These are phyloP conservation scores for Fimicolochytrium jonesii DNA, from an alignment of 192 early-diverging fungal species.

Conservation along the genomic window DNA sequence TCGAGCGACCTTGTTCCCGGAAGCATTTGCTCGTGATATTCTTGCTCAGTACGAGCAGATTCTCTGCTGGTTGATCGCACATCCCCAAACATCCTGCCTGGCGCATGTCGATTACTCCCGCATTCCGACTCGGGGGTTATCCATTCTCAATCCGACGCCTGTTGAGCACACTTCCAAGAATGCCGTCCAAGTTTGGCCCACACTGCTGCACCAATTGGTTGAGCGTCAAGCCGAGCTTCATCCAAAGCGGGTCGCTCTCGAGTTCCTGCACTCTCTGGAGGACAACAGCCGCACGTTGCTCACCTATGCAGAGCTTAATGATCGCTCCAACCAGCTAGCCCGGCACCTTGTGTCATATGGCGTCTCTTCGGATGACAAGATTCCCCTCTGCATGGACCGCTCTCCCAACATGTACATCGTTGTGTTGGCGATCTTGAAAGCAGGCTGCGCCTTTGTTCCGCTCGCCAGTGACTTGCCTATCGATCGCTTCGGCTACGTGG, in stretches of 20 bases:
- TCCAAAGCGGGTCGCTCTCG: background rate
- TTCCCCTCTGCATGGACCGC: slow-evolving; percentile 14
- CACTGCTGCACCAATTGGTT: background rate
- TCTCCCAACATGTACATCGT: slow-evolving; percentile 8
- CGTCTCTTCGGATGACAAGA: slow-evolving; percentile 14
- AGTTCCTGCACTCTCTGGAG: background rate
- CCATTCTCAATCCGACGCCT: too few relatives aligned
- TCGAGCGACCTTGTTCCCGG: too few relatives aligned
- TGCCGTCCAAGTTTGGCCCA: background rate
- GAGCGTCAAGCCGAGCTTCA: background rate
- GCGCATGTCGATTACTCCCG: too few relatives aligned
- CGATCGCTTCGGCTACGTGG: background rate
- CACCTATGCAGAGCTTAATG: slow-evolving; percentile 22
- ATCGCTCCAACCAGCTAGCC: slow-evolving; percentile 24
- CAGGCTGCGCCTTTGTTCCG: slow-evolving; percentile 36
- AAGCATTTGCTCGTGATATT: too few relatives aligned
- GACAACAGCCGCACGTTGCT: slow-evolving; percentile 1
- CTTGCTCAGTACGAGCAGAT: too few relatives aligned
- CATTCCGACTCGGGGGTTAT: too few relatives aligned
- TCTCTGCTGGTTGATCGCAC: too few relatives aligned
- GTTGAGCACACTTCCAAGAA: too few relatives aligned
- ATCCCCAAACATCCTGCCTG: too few relatives aligned
- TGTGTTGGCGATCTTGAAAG: slow-evolving; percentile 30
- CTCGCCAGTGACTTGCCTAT: slow-evolving; percentile 19
- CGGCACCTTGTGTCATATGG: slow-evolving; percentile 6